Evolutionary conservation across 768 basidiomycete genomes (phyloP).

Genomic region (Boletus rubropictus): DNA sequence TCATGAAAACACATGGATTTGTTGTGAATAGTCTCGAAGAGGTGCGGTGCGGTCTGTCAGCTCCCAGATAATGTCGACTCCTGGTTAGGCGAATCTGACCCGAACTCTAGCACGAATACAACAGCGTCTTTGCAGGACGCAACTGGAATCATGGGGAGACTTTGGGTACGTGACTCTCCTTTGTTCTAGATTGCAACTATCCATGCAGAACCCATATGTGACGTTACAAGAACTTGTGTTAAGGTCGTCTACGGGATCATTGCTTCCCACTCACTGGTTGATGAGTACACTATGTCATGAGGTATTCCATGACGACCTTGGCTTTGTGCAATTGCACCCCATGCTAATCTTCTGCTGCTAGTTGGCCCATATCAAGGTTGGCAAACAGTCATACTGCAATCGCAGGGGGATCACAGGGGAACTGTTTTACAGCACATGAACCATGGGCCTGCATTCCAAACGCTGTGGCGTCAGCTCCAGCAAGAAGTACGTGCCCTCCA

Average conservation of each 20-base stretch:
- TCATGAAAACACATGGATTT: slow-evolving; percentile 80
- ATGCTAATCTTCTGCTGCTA: slow-evolving; percentile 25
- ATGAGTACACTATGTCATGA: slow-evolving; percentile 82
- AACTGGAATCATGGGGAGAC: slow-evolving; percentile 86
- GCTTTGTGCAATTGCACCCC: not conserved
- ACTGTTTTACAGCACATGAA: slow-evolving; percentile 59
- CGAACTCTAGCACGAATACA: slow-evolving; percentile 62
- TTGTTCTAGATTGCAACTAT: not conserved
- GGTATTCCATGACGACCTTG: slow-evolving; percentile 36
- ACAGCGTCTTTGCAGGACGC: slow-evolving; percentile 71
- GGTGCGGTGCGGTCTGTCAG: slow-evolving; percentile 45
- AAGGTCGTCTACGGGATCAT: slow-evolving; percentile 52
- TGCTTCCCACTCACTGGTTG: slow-evolving; percentile 59
- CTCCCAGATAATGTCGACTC: not conserved
- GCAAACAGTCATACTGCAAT: slow-evolving; percentile 1
- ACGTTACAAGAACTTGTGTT: slow-evolving; percentile 61
- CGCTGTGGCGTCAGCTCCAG: slow-evolving; percentile 61
- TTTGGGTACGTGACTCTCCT: slow-evolving; percentile 42
- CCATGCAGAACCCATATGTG: not conserved
- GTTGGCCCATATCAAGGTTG: slow-evolving; percentile 80
- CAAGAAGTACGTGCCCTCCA: slow-evolving; percentile 68
- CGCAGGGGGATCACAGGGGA: not conserved
- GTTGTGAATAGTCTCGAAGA: slow-evolving; percentile 76
- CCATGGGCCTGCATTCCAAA: slow-evolving; percentile 72
- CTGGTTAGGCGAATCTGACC: not conserved